A percentile compares a stretch with the other conserved stretches of the same genome.
Conservation (phyloP, 139 green algal genomes). For the Prasinococcaceae sp. region DNA sequence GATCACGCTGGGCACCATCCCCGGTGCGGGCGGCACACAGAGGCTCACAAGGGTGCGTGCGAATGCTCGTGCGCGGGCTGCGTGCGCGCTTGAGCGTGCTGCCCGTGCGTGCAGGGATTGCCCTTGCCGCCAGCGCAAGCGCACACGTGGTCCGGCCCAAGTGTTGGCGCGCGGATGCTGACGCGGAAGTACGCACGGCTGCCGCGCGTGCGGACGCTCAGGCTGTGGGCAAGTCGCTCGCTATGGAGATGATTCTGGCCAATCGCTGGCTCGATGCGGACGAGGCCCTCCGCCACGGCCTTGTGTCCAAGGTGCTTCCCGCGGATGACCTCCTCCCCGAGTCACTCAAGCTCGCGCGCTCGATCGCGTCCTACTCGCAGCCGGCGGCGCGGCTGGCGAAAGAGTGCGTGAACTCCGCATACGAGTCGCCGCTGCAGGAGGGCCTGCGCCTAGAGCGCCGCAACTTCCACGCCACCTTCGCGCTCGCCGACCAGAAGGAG, state of each 20-base stretch:
- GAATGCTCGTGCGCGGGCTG: neutral
- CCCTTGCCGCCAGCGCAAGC: too few relatives aligned
- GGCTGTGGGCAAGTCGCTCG: constrained; percentile 39
- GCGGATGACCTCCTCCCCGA: constrained; percentile 31
- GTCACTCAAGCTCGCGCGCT: constrained; percentile 21
- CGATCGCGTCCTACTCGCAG: constrained; percentile 27
- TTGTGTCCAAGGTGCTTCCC: constrained; percentile 35
- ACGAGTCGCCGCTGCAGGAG: constrained; percentile 11
- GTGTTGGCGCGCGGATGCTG: too few relatives aligned
- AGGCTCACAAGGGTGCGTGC: constrained; percentile 22
- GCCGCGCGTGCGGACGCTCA: neutral
- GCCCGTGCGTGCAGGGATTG: neutral
- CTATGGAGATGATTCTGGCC: constrained; percentile 62
- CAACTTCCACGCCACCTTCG: constrained; percentile 33
- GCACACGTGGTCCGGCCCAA: too few relatives aligned
- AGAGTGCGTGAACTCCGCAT: constrained; percentile 31
- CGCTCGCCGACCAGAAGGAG: constrained; percentile 42
- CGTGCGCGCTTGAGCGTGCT: neutral
- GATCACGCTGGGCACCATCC: constrained; percentile 46
- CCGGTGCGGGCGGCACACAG: constrained; percentile 61
- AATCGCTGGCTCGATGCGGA: constrained; percentile 20
- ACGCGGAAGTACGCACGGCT: too few relatives aligned
- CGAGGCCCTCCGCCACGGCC: constrained; percentile 30
- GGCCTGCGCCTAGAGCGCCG: constrained; percentile 9
- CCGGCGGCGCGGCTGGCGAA: constrained; percentile 37